Conservation (phyloP, 2,329 filamentous ascomycete species). For the Ceratocystis lukuohia region DNA sequence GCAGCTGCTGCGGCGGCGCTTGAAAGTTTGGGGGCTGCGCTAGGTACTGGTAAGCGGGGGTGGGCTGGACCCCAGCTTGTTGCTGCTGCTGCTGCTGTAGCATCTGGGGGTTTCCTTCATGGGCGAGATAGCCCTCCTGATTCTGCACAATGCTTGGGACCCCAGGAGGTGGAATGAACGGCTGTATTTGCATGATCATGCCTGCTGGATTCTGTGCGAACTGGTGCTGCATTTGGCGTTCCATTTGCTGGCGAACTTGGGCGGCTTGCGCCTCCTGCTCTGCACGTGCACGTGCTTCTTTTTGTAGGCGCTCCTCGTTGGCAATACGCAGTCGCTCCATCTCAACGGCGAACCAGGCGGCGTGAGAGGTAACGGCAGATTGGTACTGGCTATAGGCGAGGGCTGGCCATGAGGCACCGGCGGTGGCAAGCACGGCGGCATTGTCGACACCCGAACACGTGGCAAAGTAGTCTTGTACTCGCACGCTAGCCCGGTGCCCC, state of each 20-base stretch:
- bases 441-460: neutral
- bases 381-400: neutral
- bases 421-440: neutral
- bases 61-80: neutral
- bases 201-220: neutral
- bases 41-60: too few species aligned
- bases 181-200: slow-evolving; percentile 1
- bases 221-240: neutral
- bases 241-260: neutral
- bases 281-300: neutral
- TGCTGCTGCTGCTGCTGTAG: neutral
- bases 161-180: neutral
- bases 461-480: slow-evolving; percentile 10
- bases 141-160: neutral
- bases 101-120: neutral
- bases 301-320: neutral
- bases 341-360: neutral
- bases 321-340: neutral
- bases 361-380: neutral
- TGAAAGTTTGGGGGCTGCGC: too few species aligned
- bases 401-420: neutral
- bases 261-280: neutral
- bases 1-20: too few species aligned
- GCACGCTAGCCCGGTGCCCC: slow-evolving; percentile 28
- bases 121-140: neutral